Evolutionary conservation across 1,284 basidiomycete species (phyloP).

Genomic region (Puccinia coronata): DNA sequence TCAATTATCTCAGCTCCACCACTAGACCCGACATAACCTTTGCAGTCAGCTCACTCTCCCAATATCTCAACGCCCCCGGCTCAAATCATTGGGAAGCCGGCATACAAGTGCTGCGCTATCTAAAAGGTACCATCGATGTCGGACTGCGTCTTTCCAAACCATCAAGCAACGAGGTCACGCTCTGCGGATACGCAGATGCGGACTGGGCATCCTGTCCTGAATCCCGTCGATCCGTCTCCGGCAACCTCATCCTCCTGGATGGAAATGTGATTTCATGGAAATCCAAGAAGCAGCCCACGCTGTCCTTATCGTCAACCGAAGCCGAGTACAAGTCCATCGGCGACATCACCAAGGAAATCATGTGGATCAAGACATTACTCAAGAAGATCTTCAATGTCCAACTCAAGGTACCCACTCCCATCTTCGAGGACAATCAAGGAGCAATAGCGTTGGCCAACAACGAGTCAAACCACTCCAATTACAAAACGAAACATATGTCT

Average conservation of each 20-base stretch:
- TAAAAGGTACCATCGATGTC: slow-evolving; percentile 52
- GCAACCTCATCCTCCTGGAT: slow-evolving; percentile 58
- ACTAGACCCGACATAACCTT: neutral
- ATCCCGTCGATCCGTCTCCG: slow-evolving; percentile 59
- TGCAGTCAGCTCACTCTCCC: neutral
- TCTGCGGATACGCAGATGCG: slow-evolving; percentile 62
- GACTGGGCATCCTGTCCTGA: slow-evolving; percentile 59
- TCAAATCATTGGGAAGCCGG: neutral
- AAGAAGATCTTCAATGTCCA: slow-evolving; percentile 7
- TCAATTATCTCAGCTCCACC: neutral
- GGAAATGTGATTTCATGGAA: slow-evolving; percentile 60
- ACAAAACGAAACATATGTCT: neutral
- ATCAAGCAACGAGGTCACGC: slow-evolving; percentile 5
- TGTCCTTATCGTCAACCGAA: slow-evolving; percentile 60
- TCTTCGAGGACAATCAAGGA: neutral
- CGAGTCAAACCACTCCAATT: neutral
- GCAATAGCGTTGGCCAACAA: neutral
- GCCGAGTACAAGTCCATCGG: slow-evolving; percentile 62
- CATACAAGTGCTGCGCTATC: neutral
- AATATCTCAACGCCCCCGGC: neutral
- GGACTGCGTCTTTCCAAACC: slow-evolving; percentile 57
- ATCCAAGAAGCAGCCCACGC: slow-evolving; percentile 59
- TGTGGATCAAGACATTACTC: slow-evolving; percentile 38
- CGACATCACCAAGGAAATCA: slow-evolving; percentile 62
- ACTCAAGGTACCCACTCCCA: neutral